Percentiles rank a stretch among this genome's conserved stretches.
Conservation (phyloP, 2,329 filamentous ascomycete species). For the Colletotrichum sp. region DNA sequence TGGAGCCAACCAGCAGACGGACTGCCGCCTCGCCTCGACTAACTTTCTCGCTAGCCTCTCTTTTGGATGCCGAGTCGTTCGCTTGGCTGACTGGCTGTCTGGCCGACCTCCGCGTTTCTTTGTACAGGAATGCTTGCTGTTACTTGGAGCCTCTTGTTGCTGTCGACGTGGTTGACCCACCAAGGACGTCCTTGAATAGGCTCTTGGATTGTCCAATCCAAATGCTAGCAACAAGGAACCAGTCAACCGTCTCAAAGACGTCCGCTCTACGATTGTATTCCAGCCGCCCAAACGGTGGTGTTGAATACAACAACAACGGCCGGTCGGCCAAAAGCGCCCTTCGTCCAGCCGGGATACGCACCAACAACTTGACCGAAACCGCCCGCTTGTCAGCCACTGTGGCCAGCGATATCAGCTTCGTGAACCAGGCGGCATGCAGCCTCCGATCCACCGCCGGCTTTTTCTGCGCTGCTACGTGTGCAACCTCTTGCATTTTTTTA, state of each 20-base stretch:
- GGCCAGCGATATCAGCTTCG: not conserved
- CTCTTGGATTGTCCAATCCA: not conserved
- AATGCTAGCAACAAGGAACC: not conserved
- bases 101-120: not conserved
- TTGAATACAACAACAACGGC: not conserved
- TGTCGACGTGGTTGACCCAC: not conserved
- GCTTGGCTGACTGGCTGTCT: not conserved
- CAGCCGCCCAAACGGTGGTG: not conserved
- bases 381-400: constrained; percentile 6
- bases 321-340: not conserved
- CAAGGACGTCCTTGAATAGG: not conserved
- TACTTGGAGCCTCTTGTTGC: not conserved
- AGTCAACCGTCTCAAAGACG: not conserved
- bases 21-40: constrained; percentile 10
- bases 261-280: not conserved
- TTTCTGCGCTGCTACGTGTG: not conserved
- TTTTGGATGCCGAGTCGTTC: not conserved
- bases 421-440: not conserved
- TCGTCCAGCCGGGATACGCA: not conserved
- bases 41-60: not conserved
- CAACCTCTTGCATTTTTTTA: not conserved
- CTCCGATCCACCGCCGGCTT: not conserved
- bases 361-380: not conserved
- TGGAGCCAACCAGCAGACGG: not conserved
- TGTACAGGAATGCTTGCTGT: constrained; percentile 1